A percentile compares a stretch with the other conserved stretches of the same genome.
Conservation (phyloP, 1,139 yeast species). For the Taiozyma sp. region DNA sequence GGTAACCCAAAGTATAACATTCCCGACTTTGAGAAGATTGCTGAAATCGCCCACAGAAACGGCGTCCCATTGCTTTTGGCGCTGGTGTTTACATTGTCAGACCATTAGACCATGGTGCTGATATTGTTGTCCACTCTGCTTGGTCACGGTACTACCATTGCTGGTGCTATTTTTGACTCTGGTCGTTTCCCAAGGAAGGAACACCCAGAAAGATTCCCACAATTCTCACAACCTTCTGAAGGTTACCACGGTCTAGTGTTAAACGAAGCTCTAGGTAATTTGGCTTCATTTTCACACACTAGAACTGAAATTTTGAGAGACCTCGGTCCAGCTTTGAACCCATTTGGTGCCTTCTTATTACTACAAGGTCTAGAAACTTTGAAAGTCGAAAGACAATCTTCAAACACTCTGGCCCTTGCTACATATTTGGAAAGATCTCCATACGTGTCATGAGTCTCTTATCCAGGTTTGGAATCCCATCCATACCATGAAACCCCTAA, state of each 20-base stretch:
- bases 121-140: conserved; percentile 81
- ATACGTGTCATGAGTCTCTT: conserved; percentile 81
- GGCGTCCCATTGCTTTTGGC: conserved; percentile 95
- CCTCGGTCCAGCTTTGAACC: conserved; percentile 84
- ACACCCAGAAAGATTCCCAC: conserved; percentile 84
- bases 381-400: conserved; percentile 88
- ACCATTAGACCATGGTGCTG: conserved; percentile 89
- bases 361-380: conserved; percentile 84
- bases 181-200: conserved; percentile 93
- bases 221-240: conserved; percentile 82
- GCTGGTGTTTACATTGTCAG: conserved; percentile 89
- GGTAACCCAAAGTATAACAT: conserved; percentile 93
- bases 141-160: conserved; percentile 95
- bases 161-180: conserved; percentile 83
- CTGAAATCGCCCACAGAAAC: conserved; percentile 74
- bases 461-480: conserved; percentile 85
- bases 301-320: conserved; percentile 89
- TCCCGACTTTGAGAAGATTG: conserved; percentile 81
- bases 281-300: conserved; percentile 73
- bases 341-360: conserved; percentile 82
- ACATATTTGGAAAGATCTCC: conserved; percentile 65
- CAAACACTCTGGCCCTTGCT: conserved; percentile 81
- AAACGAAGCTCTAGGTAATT: conserved; percentile 74
- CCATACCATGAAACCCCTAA: conserved; percentile 76
- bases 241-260: conserved; percentile 88